Evolutionary conservation across 2,329 filamentous ascomycete genomes (phyloP), one percentile per base, ranked within the genome.

Genomic region (Aureobasidium sp.): DNA sequence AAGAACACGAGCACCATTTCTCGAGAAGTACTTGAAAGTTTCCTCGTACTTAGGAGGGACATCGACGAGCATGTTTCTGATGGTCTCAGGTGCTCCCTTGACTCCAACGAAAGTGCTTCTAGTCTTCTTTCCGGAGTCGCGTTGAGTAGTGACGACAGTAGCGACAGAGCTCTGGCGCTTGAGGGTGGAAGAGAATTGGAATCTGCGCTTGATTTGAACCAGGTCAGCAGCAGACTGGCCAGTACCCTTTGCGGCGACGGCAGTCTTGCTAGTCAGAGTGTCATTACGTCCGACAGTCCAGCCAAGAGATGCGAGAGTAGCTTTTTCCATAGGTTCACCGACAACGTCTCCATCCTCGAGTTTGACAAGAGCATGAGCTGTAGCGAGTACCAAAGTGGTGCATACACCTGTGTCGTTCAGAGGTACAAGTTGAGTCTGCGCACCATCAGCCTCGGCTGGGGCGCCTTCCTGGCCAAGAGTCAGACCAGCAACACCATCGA

Each of bases 271-370:
- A 32, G 85, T 85, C 17, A 99, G 83, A 36, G 84, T 87, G 70
- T 99, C 93, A 67, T 96, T 94, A 70, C 86, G 88, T 52, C 92
- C 92, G n/a, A 99, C 82, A 62, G 83, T 87, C 94, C 94, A 99
- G 60, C 93, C 92, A 12, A 99, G 86, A 62, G 93, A 92, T 53
- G 83, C 80, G 32, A 99, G 80, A 1, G 94, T 97, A 48, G 94
- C 94, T 77, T 97, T 97, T 73, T 99, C 94, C 94, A 99, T 99
- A 2, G 94, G 94, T 71, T 99, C 94, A 70, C 94, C 94, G 48
- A 99, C 94, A 68, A 97, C 88, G 13, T 99, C 94, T 24, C 94
- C 94, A 73, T 99, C 94, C 67, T 99, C 94, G 17, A 99, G 83
- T 73, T 93, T 97, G 55, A 99, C 95, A 32, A 99, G 81, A 46